These are phyloP conservation scores for Xylaria sp. DNA, from an alignment of 2,329 filamentous ascomycete species.

Conservation along the genomic window DNA sequence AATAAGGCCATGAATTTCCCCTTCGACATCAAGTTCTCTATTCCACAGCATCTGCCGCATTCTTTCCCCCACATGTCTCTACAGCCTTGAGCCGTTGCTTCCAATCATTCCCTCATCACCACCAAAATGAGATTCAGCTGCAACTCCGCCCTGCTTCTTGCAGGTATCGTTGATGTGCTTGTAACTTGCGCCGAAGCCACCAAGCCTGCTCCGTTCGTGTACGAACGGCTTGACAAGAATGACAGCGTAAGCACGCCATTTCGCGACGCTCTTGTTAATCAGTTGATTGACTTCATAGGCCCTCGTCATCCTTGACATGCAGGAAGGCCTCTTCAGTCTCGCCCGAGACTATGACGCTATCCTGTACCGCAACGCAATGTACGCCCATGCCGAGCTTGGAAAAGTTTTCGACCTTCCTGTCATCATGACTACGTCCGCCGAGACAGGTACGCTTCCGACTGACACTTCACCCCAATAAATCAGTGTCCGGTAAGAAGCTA, in stretches of 20 bases:
- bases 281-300: slow-evolving; percentile 47
- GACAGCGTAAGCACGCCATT: slow-evolving; percentile 33
- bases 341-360: slow-evolving; percentile 71
- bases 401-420: slow-evolving; percentile 71
- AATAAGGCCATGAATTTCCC: slow-evolving; percentile 6
- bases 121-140: slow-evolving; percentile 15
- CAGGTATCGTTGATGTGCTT: neutral
- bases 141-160: slow-evolving; percentile 7
- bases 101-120: neutral
- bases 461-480: neutral
- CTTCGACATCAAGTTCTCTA: neutral
- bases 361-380: slow-evolving; percentile 69
- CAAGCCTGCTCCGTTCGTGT: slow-evolving; percentile 32
- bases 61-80: neutral
- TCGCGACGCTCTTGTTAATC: neutral
- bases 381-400: slow-evolving; percentile 70
- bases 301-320: slow-evolving; percentile 64
- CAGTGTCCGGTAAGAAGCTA: no score
- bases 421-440: slow-evolving; percentile 72
- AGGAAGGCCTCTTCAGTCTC: slow-evolving; percentile 62
- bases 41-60: neutral
- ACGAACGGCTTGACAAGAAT: slow-evolving; percentile 45
- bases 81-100: neutral
- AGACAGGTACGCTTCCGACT: slow-evolving; percentile 49
- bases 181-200: neutral